Conservation (phyloP, 192 early-diverging fungal species). For the Umbelopsis sp. region DNA sequence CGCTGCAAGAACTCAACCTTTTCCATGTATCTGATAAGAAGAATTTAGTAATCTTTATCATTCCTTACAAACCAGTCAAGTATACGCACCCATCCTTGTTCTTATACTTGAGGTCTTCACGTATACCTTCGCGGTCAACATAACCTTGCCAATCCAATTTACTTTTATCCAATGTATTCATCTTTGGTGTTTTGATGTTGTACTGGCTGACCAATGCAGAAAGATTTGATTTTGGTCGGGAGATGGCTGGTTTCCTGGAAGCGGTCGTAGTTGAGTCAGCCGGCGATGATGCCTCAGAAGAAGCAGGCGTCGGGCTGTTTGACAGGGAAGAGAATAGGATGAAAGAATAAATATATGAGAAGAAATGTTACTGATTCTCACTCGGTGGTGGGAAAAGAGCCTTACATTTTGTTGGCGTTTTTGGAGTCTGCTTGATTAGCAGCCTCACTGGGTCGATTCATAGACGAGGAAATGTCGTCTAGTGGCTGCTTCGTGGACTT, state of each 20-base stretch:
- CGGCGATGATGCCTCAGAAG: neutral
- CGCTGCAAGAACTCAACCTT: conserved; percentile 70
- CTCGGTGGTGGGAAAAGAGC: neutral
- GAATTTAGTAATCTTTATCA: too few species aligned
- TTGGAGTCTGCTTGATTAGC: conserved; percentile 1
- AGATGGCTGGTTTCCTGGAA: conserved; percentile 6
- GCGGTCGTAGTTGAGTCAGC: neutral
- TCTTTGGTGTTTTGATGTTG: conserved; percentile 57
- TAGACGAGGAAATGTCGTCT: conserved; percentile 3
- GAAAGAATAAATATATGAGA: neutral
- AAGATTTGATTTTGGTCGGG: conserved; percentile 38
- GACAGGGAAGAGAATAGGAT: neutral
- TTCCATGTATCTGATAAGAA: conserved; percentile 55
- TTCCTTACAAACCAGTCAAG: neutral
- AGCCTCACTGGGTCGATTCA: neutral
- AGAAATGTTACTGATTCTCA: neutral
- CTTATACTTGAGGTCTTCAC: conserved; percentile 60
- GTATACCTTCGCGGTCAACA: conserved; percentile 64
- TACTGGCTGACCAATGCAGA: conserved; percentile 33
- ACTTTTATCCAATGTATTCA: conserved; percentile 71
- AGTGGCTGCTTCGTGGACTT: conserved; percentile 11
- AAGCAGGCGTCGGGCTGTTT: neutral
- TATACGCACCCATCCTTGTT: conserved; percentile 64
- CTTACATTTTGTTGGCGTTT: conserved; percentile 5
- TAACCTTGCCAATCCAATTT: conserved; percentile 70